Conservation (phyloP, 768 basidiomycete species). For the Mycena alexandri region DNA sequence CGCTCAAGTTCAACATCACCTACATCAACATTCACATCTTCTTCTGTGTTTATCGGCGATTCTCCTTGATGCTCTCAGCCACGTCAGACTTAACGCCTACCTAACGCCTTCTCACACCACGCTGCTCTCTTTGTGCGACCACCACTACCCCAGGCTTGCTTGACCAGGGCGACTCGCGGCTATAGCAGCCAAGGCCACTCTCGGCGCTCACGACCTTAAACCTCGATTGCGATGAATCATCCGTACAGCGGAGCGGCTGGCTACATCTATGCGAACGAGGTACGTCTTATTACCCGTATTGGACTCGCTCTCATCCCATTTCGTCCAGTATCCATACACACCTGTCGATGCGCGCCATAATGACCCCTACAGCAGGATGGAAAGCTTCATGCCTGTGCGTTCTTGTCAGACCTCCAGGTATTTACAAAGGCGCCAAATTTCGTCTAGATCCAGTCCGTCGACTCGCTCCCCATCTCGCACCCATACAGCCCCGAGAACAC, state of each 20-base stretch:
- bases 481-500: conserved; percentile 17
- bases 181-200: no score
- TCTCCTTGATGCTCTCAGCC: no score
- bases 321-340: conserved; percentile 9
- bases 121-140: no score
- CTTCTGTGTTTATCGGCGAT: no score
- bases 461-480: conserved; percentile 15
- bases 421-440: background rate
- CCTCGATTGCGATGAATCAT: conserved; percentile 18
- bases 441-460: conserved; percentile 26
- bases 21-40: no score
- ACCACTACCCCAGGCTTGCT: no score
- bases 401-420: background rate
- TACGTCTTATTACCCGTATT: background rate
- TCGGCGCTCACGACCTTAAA: no score
- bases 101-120: no score
- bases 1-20: no score
- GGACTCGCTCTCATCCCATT: background rate
- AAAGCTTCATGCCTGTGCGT: conserved; percentile 24
- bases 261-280: conserved; percentile 32
- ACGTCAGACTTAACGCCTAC: no score
- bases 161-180: no score
- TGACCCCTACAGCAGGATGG: conserved; percentile 10
- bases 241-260: conserved; percentile 27
- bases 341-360: conserved; percentile 7